Conservation (phyloP, 2,329 filamentous ascomycete genomes). For the Colletotrichum eremochloae region DNA sequence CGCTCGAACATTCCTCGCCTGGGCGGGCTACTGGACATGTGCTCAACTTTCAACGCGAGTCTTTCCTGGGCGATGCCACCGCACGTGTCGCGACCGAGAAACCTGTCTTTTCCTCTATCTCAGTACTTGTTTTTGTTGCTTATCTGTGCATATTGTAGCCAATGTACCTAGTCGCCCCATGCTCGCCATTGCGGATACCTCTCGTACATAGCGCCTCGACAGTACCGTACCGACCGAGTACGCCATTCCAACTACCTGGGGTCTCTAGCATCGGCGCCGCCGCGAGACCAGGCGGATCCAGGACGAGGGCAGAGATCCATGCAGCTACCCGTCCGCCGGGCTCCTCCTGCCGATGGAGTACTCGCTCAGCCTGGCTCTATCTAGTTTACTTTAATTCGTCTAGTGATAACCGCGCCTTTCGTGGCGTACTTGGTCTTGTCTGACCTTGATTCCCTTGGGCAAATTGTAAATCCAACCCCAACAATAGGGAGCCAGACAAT, state of each 20-base stretch:
- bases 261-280: neutral
- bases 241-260: neutral
- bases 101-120: neutral
- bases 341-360: neutral
- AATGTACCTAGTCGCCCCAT: neutral
- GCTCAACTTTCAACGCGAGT: neutral
- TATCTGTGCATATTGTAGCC: neutral
- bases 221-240: neutral
- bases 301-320: conserved; percentile 5
- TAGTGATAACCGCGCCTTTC: neutral
- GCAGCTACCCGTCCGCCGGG: conserved; percentile 4
- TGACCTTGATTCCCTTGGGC: neutral
- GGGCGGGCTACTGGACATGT: neutral
- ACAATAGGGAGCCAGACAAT: too few relatives aligned
- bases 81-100: conserved; percentile 11
- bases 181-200: neutral
- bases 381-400: neutral
- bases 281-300: neutral
- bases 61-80: neutral
- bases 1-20: neutral
- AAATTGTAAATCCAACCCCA: neutral
- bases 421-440: neutral
- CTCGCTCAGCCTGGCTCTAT: neutral
- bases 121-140: neutral
- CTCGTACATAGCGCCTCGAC: neutral